Evolutionary conservation across 139 green algal genomes (phyloP), one percentile per base, ranked within the genome.

Genomic region (Picochlorum sp.): DNA sequence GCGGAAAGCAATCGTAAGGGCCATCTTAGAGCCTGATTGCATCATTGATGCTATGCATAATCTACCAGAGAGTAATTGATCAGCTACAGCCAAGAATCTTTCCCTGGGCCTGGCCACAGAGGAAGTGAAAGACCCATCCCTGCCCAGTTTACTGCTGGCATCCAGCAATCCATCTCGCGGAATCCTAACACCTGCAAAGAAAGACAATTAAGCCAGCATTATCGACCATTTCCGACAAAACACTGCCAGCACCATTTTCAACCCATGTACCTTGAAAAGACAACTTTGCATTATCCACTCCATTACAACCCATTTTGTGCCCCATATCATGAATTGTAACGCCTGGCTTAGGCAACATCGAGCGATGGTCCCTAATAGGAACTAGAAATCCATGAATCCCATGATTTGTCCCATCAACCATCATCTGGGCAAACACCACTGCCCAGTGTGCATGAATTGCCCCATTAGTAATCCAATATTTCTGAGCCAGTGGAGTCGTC

Each of bases 251-350:
- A n/a, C 12, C 72, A 59, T 16, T 77, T 66, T 50, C 52, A 88
- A 65, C n/a, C n/a, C n/a, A n/a, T n/a, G n/a, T n/a, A n/a, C n/a
- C n/a, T n/a, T n/a, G n/a, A 62, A 94, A 92, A 49, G 70, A 79
- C n/a, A 96, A 77, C 77, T 91, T 90, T 49, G 76, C 89, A 47
- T 96, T 96, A 76, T 95, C 87, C 28, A 95, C 85, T 3, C 85
- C 85, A 45, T 93, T 93, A 68, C 74, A 89, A 31, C 84, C 85
- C 79, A 93, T 89, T 74, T 96, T 95, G 71, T 93, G 86, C 3
- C 63, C 68, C 63, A 77, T 77, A 59, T 83, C 75, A 43, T 82
- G 28, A 20, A 77, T 77, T 12, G 33, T 47, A 18, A 77, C 69
- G 1, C 65, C 65, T 3, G 37, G 58, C 32, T 35, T 63, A 4